Conservation (phyloP, 352 stramenopile genomes). For the Thalassiosira hispida region DNA sequence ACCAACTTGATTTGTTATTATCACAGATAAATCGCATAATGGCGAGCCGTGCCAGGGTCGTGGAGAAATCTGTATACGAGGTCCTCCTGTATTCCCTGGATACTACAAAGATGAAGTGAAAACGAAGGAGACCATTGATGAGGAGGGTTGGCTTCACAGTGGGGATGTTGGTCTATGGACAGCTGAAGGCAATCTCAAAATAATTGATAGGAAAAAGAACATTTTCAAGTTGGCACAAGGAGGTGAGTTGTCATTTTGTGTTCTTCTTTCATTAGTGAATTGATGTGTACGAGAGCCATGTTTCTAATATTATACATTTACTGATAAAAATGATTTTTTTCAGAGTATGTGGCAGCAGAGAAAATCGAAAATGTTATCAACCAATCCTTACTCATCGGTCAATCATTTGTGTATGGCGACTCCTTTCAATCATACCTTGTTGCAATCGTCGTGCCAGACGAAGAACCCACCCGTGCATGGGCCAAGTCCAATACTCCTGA, state of each 20-base stretch:
- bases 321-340: not conserved
- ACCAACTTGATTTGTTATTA: not conserved
- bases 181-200: slow-evolving; percentile 78
- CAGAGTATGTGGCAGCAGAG: slow-evolving; percentile 91
- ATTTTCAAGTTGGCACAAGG: slow-evolving; percentile 92
- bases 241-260: slow-evolving; percentile 30
- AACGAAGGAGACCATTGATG: slow-evolving; percentile 85
- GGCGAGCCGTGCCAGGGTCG: slow-evolving; percentile 78
- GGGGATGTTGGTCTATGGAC: slow-evolving; percentile 86
- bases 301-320: not conserved
- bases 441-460: slow-evolving; percentile 93
- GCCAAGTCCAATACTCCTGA: slow-evolving; percentile 67
- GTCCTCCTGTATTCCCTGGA: slow-evolving; percentile 89
- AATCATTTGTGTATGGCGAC: slow-evolving; percentile 96
- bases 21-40: slow-evolving; percentile 75
- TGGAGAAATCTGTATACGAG: slow-evolving; percentile 88
- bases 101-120: slow-evolving; percentile 96
- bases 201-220: slow-evolving; percentile 90
- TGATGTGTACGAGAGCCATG: not conserved
- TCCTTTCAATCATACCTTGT: slow-evolving; percentile 93
- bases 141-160: slow-evolving; percentile 84
- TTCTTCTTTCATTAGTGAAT: not conserved
- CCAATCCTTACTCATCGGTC: slow-evolving; percentile 89
- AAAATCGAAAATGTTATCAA: slow-evolving; percentile 89
- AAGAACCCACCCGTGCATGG: slow-evolving; percentile 88